Base-by-base conservation (phyloP, 2,329 filamentous ascomycete species). In the Colletotrichum salicis region DNA sequence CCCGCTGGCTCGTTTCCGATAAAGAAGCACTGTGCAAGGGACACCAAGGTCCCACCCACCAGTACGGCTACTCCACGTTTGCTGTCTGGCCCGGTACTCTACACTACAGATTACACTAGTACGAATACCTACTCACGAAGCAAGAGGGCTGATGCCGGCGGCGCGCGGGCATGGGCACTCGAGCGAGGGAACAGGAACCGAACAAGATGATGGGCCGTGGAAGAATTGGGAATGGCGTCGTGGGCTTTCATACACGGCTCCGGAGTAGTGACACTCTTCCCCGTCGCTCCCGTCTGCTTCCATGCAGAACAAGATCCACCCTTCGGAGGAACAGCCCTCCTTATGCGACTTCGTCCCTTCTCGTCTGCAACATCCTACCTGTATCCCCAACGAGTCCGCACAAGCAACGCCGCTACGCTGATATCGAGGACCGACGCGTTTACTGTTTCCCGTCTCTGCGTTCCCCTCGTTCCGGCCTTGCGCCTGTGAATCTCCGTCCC, bases 1-100 rank as follows among this genome's bases (percentile, higher is more conserved):
- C 33, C 64, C 19, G 41, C 22, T 59, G n/a, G 11, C 29, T 35
- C 31, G 63, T 70, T 70, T 70, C 67, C 57, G 56, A 71, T 68
- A 59, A 2, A 68, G 57, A 57, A 56, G 56, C 63, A 67, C 63
- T 61, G 63, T 70, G 63, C 35, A 66, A 48, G 63, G 56, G 37
- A 67, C 56, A 60, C 48, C 55, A 58, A 62, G 64, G 56, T 57
- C 33, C 29, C 35, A 48, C 27, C 45, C 54, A 33, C 35, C 8
- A 33, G 15, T 10, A 57, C 27, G 15, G n/a, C 7, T 22, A n/a
- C 41, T 48, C 41, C 41, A 11, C 41, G 41, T 48, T 48, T 48
- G 19, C 7, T 48, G 41, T 48, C 19, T 48, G 41, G 41, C 10
- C 19, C 19, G 41, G 41, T 48, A 48, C 7, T 8, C 15, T 13